phyloP scores from a whole-genome alignment of 2,329 filamentous ascomycete genomes.

The Aspergillus floridensis region DNA sequence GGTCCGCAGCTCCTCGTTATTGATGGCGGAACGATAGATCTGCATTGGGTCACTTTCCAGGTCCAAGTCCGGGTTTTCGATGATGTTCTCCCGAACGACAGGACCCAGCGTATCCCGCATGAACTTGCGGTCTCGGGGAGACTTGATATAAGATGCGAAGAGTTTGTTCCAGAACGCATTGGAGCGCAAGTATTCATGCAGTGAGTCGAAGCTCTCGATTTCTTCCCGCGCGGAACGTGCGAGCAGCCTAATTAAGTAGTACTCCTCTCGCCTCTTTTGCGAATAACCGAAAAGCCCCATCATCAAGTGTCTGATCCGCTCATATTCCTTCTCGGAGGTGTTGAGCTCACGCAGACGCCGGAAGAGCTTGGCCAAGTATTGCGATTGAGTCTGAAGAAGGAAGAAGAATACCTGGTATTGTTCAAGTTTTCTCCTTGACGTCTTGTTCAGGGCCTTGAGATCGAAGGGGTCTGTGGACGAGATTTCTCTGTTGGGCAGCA shows the following conservation, averaged over 20 bases:
- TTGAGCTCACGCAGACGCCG: conserved; percentile 77
- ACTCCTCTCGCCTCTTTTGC: conserved; percentile 94
- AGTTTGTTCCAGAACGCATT: conserved; percentile 94
- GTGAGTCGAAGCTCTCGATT: conserved; percentile 66
- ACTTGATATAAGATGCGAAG: conserved; percentile 81
- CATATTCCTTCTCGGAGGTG: conserved; percentile 85
- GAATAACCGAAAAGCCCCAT: conserved; percentile 98
- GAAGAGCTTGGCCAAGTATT: conserved; percentile 89
- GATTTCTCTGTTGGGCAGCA: conserved; percentile 85
- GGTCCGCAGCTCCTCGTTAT: conserved; percentile 93
- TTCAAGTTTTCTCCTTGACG: conserved; percentile 89
- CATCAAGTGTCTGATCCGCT: conserved; percentile 86
- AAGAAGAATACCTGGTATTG: conserved; percentile 98
- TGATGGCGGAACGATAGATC: conserved; percentile 92
- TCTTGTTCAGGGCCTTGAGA: conserved; percentile 95
- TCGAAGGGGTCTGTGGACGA: conserved; percentile 90
- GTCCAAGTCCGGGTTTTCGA: conserved; percentile 86
- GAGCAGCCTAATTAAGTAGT: conserved; percentile 89
- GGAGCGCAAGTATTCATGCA: conserved; percentile 84
- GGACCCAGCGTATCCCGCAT: conserved; percentile 81
- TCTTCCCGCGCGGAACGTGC: conserved; percentile 81
- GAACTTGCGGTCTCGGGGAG: conserved; percentile 88
- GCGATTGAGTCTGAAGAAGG: conserved; percentile 90
- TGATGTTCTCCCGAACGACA: conserved; percentile 84
- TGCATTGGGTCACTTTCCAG: conserved; percentile 96